Conservation (phyloP, 345 rosid genomes). For the Cardamine resedifolia region DNA sequence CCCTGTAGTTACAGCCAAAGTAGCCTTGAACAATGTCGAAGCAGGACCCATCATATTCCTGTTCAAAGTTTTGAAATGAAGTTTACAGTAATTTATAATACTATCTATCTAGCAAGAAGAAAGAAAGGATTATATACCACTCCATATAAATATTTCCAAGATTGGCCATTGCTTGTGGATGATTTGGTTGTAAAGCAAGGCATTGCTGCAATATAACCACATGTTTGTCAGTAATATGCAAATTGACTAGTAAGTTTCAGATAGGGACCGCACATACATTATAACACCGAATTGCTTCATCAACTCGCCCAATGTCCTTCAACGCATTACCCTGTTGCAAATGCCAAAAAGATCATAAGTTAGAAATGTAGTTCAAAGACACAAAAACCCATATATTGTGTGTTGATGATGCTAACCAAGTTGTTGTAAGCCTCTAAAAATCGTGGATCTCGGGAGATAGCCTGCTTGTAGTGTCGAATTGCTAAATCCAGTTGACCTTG, state of each 20-base stretch:
- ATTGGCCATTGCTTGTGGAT: conserved; percentile 96
- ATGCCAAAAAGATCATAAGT: conserved; percentile 7
- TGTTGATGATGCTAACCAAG: conserved; percentile 58
- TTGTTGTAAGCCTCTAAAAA: conserved; percentile 96
- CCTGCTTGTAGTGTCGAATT: conserved; percentile 83
- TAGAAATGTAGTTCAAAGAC: conserved; percentile 13
- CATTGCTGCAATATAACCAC: conserved; percentile 71
- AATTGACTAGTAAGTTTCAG: conserved; percentile 26
- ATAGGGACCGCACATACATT: conserved; percentile 49
- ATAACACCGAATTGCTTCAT: conserved; percentile 94
- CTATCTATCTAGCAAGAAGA: background rate
- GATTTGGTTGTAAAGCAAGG: conserved; percentile 81
- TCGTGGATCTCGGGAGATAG: conserved; percentile 75
- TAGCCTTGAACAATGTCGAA: conserved; percentile 82
- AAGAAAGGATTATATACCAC: conserved; percentile 52
- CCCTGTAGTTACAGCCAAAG: conserved; percentile 87
- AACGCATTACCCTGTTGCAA: conserved; percentile 84
- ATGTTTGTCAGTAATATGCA: conserved; percentile 17
- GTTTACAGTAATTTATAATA: background rate
- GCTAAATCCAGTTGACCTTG: conserved; percentile 88
- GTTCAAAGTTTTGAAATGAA: conserved; percentile 26
- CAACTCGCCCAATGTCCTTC: conserved; percentile 88
- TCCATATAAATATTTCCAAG: conserved; percentile 99
- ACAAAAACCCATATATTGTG: conserved; percentile 1
- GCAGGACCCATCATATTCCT: conserved; percentile 90